Evolutionary conservation across 1,139 yeast genomes (phyloP), one percentile per base, ranked within the genome.

Genomic region (Martiniozyma asiatica): DNA sequence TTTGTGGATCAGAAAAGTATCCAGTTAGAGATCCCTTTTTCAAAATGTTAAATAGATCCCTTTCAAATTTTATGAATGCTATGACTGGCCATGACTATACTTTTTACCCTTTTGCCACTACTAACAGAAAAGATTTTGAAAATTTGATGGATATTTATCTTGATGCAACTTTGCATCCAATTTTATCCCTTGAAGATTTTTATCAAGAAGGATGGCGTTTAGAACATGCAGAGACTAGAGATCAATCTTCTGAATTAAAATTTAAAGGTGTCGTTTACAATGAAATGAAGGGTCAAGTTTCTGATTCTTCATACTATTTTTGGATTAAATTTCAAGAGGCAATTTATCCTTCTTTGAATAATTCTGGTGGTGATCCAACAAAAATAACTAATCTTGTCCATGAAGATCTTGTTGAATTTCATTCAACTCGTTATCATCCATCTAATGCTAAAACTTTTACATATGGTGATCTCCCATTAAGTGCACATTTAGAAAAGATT

Each of bases 51-150:
- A 89, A 87, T 50, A 61, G 97, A 43, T 68, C 84, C 12, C 60
- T 89, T 46, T 77, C 96, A 24, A 89, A 84, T 53, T 89, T 85
- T 55, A 89, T 89, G 99, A 89, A 89, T 52, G 99, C 99, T 10
- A 82, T 89, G 95, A 89, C 99, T 0, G 98, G 94, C 12, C 87
- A 81, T 43, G 97, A 89, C 54, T 85, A 84, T 48, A 89, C 98
- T 0, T 87, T 76, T 53, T 89, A 81, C 47, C 98, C 99, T 4
- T 89, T 89, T 62, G 85, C 97, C 15, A 89, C 98, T 2, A 87
- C 97, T 5, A 89, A 89, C 50, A 55, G 58, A 25, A 71, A 70
- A 36, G 99, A 89, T 52, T 89, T 70, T 52, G 68, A 68, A 23
- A 92, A 89, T 47, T 63, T 89, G 48, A 77, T 87, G 70, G 79